phyloP scores from a whole-genome alignment of 2,329 filamentous ascomycete species.

The Fusarium humuli region DNA sequence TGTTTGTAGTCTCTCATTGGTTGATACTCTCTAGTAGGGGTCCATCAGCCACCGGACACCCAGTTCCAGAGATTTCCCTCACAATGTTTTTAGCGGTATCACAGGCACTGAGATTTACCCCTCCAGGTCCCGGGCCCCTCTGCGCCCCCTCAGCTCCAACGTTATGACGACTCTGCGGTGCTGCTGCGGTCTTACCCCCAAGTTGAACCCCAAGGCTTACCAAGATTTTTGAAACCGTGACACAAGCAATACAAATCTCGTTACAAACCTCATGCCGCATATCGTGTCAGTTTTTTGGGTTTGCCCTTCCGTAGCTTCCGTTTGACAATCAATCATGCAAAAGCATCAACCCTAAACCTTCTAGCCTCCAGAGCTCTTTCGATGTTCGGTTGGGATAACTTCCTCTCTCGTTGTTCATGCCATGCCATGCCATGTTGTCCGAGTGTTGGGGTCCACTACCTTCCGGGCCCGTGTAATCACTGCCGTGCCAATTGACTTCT shows the following conservation, averaged over 20 bases:
- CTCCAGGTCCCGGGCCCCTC: constrained; percentile 31
- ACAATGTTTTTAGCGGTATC: constrained; percentile 19
- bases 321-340: constrained; percentile 12
- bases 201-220: constrained; percentile 39
- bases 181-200: constrained; percentile 42
- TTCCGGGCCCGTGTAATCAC: constrained; percentile 41
- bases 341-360: neutral
- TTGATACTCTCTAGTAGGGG: constrained; percentile 30
- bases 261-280: constrained; percentile 38
- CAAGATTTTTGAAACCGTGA: constrained; percentile 42
- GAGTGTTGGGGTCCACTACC: constrained; percentile 41
- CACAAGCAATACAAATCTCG: constrained; percentile 44
- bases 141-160: constrained; percentile 39
- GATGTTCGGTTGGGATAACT: constrained; percentile 25
- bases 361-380: neutral
- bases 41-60: constrained; percentile 43
- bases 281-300: neutral
- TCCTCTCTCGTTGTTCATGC: constrained; percentile 22
- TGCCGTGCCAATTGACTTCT: constrained; percentile 47
- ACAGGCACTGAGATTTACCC: constrained; percentile 23
- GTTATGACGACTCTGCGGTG: constrained; percentile 42
- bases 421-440: constrained; percentile 30
- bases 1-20: constrained; percentile 8
- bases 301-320: constrained; percentile 19
- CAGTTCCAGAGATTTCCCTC: constrained; percentile 43